These are phyloP conservation scores for Azolla pinnata DNA, from an alignment of 75 land plant genomes.

Conservation along the genomic window DNA sequence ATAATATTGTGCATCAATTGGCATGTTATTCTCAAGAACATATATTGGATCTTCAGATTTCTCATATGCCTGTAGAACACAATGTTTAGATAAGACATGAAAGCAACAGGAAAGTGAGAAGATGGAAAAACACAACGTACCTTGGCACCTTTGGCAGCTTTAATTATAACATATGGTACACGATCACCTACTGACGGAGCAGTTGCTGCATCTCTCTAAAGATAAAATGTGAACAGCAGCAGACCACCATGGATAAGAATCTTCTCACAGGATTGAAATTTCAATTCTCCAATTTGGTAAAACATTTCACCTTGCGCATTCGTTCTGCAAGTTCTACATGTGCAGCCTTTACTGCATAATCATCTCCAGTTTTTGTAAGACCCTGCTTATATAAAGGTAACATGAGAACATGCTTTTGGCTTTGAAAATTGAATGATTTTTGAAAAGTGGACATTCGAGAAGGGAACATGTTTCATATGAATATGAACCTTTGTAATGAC, in stretches of 20 bases:
- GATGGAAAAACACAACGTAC: conserved; percentile 34
- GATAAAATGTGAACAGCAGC: background rate
- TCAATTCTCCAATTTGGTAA: background rate
- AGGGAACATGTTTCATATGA: background rate
- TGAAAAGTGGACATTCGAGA: too few species aligned
- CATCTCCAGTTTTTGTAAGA: conserved; percentile 89
- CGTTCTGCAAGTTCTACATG: conserved; percentile 99
- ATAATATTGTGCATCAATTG: conserved; percentile 91
- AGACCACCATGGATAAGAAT: background rate
- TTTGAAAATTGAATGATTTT: too few species aligned
- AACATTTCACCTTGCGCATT: conserved; percentile 74
- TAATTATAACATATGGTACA: conserved; percentile 92
- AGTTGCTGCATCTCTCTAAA: conserved; percentile 93
- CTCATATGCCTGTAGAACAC: conserved; percentile 84
- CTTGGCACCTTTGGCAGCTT: conserved; percentile 98
- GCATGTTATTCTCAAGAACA: conserved; percentile 93
- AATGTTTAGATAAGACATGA: too few species aligned
- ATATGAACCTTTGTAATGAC: conserved; percentile 84
- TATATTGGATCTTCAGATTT: conserved; percentile 96
- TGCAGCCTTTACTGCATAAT: conserved; percentile 92
- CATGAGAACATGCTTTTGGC: background rate
- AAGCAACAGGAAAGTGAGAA: too few species aligned
- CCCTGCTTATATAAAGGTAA: conserved; percentile 36
- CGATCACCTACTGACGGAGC: conserved; percentile 99
- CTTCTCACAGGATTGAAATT: too few species aligned